A percentile compares a stretch with the other conserved stretches of the same genome.
phyloP scores from a whole-genome alignment of 2,329 filamentous ascomycete species.

The Cladosporium austrohemisphaericum region DNA sequence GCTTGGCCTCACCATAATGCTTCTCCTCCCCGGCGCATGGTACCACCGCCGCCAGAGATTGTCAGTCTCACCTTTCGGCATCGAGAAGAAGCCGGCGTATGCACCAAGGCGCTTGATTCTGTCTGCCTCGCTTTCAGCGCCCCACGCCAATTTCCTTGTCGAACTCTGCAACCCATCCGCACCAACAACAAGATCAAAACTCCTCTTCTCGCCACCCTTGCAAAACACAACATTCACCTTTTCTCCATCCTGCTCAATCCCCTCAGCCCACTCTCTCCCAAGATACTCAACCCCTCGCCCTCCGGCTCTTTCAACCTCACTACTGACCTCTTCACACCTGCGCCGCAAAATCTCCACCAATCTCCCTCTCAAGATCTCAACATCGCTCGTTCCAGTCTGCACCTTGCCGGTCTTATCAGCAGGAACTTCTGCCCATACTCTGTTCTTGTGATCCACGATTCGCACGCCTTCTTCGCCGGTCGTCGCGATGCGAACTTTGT shows the following conservation, averaged over 20 bases:
- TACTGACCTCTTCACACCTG: constrained; percentile 21
- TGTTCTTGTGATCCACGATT: constrained; percentile 27
- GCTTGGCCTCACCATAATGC: constrained; percentile 31
- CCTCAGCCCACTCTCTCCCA: constrained; percentile 27
- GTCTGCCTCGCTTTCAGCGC: constrained; percentile 20
- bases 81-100: constrained; percentile 33
- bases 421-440: constrained; percentile 20
- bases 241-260: constrained; percentile 24
- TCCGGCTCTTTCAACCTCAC: constrained; percentile 22
- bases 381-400: constrained; percentile 29
- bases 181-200: constrained; percentile 29
- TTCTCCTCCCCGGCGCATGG: constrained; percentile 27
- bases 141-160: constrained; percentile 29
- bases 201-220: constrained; percentile 19
- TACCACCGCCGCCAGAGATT: constrained; percentile 33
- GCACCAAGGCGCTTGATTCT: constrained; percentile 24
- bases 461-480: constrained; percentile 30
- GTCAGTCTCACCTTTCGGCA: constrained; percentile 25
- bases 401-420: constrained; percentile 28
- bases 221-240: constrained; percentile 26
- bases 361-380: constrained; percentile 31
- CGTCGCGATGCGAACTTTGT: constrained; percentile 21
- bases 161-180: constrained; percentile 31
- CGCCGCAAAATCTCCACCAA: constrained; percentile 24
- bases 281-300: constrained; percentile 28